Evolutionary conservation across 768 basidiomycete genomes (phyloP).

Genomic region (Pleurotus tuoliensis): DNA sequence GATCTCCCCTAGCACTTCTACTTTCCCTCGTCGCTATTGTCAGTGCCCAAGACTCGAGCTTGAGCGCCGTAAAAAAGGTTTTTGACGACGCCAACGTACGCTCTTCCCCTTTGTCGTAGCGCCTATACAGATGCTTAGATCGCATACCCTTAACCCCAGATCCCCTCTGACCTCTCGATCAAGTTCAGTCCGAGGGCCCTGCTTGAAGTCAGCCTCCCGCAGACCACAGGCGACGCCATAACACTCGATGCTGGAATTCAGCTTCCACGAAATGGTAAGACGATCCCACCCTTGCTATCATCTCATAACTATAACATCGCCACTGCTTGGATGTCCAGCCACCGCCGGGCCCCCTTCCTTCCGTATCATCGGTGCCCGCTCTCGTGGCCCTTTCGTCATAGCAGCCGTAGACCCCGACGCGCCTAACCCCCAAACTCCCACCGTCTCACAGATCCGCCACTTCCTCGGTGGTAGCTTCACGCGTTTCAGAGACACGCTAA

Average conservation of each 20-base stretch:
- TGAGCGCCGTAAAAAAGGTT: slow-evolving; percentile 21
- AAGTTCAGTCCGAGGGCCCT: slow-evolving; percentile 30
- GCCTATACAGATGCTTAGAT: background rate
- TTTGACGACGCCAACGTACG: slow-evolving; percentile 26
- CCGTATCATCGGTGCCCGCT: slow-evolving; percentile 19
- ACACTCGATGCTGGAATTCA: slow-evolving; percentile 32
- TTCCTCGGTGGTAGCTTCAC: slow-evolving; percentile 42
- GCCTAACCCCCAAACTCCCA: slow-evolving; percentile 44
- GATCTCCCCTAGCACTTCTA: background rate
- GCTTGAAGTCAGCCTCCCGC: slow-evolving; percentile 32
- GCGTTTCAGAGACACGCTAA: slow-evolving; percentile 12
- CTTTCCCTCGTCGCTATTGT: slow-evolving; percentile 8
- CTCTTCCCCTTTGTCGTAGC: background rate
- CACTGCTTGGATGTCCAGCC: slow-evolving; percentile 15
- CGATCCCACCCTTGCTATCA: background rate
- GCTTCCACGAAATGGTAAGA: slow-evolving; percentile 28
- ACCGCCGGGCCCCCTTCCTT: slow-evolving; percentile 35
- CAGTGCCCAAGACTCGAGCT: slow-evolving; percentile 25
- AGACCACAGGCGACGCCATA: slow-evolving; percentile 22
- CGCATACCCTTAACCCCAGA: slow-evolving; percentile 15
- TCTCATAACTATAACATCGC: background rate
- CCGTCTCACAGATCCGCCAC: slow-evolving; percentile 40
- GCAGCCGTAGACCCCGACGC: slow-evolving; percentile 47
- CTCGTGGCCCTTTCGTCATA: slow-evolving; percentile 41
- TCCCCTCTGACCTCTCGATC: slow-evolving; percentile 26